Base-by-base conservation (phyloP, 352 stramenopile genomes). In the Phytophthora hybrid region DNA sequence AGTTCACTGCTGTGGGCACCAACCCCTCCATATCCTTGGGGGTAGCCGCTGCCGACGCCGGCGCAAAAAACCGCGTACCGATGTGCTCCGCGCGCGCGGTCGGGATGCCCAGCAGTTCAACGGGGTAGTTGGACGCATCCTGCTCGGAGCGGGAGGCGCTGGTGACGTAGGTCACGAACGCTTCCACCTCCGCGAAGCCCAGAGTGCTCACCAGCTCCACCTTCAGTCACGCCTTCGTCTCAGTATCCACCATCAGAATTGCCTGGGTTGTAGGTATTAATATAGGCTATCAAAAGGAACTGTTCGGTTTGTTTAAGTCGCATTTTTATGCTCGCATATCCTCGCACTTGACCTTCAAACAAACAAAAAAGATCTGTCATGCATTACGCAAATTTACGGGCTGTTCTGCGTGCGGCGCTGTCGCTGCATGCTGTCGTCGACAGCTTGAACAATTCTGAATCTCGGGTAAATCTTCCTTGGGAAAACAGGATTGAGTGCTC, bases 171-270 rank as follows among this genome's bases (percentile, higher is more conserved):
- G 34, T 55, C 10, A 83, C 77, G 62, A 94, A 93, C 62, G 93
- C 87, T 31, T 89, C 81, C 44, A 94, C 87, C 58, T 94, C 85
- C 5, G 71, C 61, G 73, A 94, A 94, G 58, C 87, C 87, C 61
- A 94, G 75, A 26, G 84, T 82, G 64, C 64, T 80, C 78, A 76
- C 70, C 34, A 92, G 77, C 80, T 93, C 87, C 16, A 46, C 21
- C 67, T 85, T 87, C 47, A 93, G 82, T 84, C 82, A 92, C 49
- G 66, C 32, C 26, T 62, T 79, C 21, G 74, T 87, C 29, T 73
- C 60, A 23, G 68, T 44, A 66, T 80, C 73, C 9, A 39, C n/a
- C 59, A 80, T 80, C 62, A 74, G 77, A 1, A 7, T 46, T 23
- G 46, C 29, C 23, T 11, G 4, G 1, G 4, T 1, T 32, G 3